phyloP scores from a whole-genome alignment of 2,329 filamentous ascomycete species.

The Fusarium poae region DNA sequence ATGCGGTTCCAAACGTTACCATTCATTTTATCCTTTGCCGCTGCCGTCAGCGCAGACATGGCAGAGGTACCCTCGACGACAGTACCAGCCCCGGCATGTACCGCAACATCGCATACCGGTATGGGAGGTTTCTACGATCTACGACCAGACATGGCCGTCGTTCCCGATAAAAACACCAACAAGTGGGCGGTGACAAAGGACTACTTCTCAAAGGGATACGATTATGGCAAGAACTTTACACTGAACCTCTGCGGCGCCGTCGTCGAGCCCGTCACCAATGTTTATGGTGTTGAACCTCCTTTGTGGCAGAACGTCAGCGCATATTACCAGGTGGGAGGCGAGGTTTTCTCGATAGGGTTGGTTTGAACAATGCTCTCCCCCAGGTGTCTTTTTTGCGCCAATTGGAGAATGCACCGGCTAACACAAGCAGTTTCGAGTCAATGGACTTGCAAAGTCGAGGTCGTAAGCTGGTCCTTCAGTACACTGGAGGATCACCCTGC shows the following conservation, averaged over 20 bases:
- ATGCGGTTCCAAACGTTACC: conserved; percentile 49
- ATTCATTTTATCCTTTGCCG: conserved; percentile 55
- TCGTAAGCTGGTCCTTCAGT: conserved; percentile 81
- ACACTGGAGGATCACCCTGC: conserved; percentile 82
- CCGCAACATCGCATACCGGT: conserved; percentile 67
- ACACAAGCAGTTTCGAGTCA: conserved; percentile 59
- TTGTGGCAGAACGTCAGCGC: conserved; percentile 82
- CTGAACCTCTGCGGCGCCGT: conserved; percentile 84
- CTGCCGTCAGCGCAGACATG: conserved; percentile 52
- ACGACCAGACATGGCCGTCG: conserved; percentile 65
- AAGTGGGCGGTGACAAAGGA: conserved; percentile 60
- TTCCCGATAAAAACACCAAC: conserved; percentile 58
- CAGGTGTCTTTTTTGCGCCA: conserved; percentile 1
- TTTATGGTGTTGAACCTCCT: conserved; percentile 72
- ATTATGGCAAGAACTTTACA: conserved; percentile 85
- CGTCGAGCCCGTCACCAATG: conserved; percentile 72
- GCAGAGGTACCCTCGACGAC: conserved; percentile 57
- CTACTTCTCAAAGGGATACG: conserved; percentile 77
- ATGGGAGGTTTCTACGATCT: conserved; percentile 71
- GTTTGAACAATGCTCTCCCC: conserved; percentile 46
- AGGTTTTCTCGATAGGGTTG: conserved; percentile 81
- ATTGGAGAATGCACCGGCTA: conserved; percentile 24
- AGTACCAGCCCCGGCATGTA: conserved; percentile 63
- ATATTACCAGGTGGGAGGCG: conserved; percentile 76
- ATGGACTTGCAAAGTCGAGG: conserved; percentile 70